Evolutionary conservation across 768 basidiomycete species (phyloP), one percentile per base, ranked within the genome.

Genomic region (Phylloporus sp.): DNA sequence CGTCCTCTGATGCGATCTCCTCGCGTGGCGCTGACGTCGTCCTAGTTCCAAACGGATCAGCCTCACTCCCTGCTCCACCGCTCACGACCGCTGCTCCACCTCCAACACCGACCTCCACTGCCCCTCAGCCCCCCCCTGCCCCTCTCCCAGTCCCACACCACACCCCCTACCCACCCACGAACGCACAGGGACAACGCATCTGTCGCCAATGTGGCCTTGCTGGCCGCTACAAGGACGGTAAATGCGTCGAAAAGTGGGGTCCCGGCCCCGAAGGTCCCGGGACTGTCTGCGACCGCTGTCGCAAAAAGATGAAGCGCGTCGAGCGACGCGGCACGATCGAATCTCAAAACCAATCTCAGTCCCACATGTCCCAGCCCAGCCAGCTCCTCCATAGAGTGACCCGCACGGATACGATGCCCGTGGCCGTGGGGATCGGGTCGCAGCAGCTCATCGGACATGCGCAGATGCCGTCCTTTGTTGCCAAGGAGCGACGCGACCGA

Each of bases 211-310:
- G 88, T 59, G 86, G 86, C 0, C 70, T 84, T 38, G 73, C 81
- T 0, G 88, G 88, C 0, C 73, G 88, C 1, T 91, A 90, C 71
- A 89, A 89, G 71, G 88, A 91, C 20, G 86, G 84, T 9, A 88
- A 88, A 58, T 91, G 88, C 63, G 88, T 91, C 46, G 88, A 91
- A 62, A 91, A 91, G 67, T 91, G 88, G 88, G 88, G 88, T 1
- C 88, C 88, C 22, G 88, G 88, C 5, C 88, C 88, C 42, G 79
- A 84, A 68, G 88, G 88, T 0, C 88, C 88, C 45, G 88, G 88
- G 20, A 91, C 88, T 0, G 88, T 91, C 0, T 91, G 88, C 61
- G 88, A 91, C 73, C 73, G 88, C 79, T 89, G 88, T 68, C 80
- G 88, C 46, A 91, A 91, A 68, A 89, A 90, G 68, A 88, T 89